A percentile compares a stretch with the other conserved stretches of the same genome.
These are phyloP conservation scores for Apocynum venetum DNA, from an alignment of 257 asterid genomes.

Conservation along the genomic window DNA sequence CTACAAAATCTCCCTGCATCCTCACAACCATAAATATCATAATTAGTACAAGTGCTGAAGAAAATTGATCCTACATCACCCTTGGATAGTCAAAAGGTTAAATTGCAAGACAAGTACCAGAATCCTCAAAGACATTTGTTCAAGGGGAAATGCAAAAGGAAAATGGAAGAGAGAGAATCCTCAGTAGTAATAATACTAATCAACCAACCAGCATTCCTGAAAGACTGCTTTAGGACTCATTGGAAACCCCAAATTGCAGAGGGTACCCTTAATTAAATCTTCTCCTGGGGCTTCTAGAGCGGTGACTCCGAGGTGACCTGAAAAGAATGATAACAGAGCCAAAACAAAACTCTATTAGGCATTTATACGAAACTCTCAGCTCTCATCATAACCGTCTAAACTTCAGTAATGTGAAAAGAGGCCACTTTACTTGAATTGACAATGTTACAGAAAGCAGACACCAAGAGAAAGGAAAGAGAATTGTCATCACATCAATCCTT, in stretches of 20 bases:
- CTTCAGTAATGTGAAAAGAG: background rate
- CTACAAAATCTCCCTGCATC: background rate
- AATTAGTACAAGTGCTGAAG: background rate
- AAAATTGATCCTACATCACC: background rate
- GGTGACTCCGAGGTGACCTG: constrained; percentile 87
- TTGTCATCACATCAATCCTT: no score
- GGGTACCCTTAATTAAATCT: constrained; percentile 38
- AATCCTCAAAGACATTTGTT: background rate
- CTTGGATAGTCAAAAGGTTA: background rate
- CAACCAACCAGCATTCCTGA: background rate
- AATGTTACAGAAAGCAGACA: background rate
- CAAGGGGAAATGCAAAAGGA: background rate
- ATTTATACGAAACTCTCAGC: background rate
- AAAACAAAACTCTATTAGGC: background rate
- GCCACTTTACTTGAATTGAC: background rate
- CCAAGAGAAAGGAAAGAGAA: background rate
- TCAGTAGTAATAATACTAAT: background rate
- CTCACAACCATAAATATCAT: background rate
- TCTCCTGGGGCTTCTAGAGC: constrained; percentile 92
- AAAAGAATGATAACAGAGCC: constrained; percentile 13
- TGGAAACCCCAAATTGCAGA: constrained; percentile 7
- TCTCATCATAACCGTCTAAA: no score
- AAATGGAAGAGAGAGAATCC: background rate
- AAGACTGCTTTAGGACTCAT: background rate
- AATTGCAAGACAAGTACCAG: background rate